Conservation (phyloP, 2,329 filamentous ascomycete species). For the Canariomyces notabilis region DNA sequence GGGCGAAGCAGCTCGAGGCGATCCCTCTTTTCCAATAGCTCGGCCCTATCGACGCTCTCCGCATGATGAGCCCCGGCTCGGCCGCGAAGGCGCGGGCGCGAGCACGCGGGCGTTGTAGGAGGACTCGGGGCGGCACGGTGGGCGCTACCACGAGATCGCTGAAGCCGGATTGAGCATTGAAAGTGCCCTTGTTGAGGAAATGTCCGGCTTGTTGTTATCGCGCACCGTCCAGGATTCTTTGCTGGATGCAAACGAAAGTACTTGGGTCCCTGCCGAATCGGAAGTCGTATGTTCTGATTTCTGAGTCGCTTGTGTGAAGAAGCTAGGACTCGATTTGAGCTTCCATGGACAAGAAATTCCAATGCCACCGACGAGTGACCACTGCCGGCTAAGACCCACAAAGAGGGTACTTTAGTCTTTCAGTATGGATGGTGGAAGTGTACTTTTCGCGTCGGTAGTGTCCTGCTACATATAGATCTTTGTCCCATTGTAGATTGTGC, state of each 20-base stretch:
- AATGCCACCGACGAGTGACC: not conserved
- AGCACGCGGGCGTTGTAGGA: not conserved
- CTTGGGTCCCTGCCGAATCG: not conserved
- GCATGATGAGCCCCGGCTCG: slow-evolving; percentile 10
- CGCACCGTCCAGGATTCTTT: not conserved
- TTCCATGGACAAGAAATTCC: not conserved
- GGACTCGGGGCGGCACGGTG: not conserved
- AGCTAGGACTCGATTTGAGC: not conserved
- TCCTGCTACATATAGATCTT: no score
- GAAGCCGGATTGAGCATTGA: slow-evolving; percentile 2
- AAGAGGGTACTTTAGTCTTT: no score
- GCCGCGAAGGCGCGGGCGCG: not conserved
- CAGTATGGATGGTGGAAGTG: no score
- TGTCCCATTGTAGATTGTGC: no score
- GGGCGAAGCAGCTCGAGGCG: slow-evolving; percentile 53
- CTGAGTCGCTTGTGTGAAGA: not conserved
- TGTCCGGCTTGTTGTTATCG: not conserved
- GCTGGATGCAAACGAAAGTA: not conserved
- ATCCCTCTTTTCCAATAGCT: slow-evolving; percentile 48
- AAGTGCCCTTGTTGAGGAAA: not conserved
- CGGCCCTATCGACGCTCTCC: slow-evolving; percentile 9
- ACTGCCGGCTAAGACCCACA: no score
- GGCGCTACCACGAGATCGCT: not conserved
- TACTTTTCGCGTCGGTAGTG: no score
- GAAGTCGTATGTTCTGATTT: not conserved